A percentile compares a stretch with the other conserved stretches of the same genome.
phyloP scores from a whole-genome alignment of 371 early-diverging fungal genomes.

The Mucor ambiguus region DNA sequence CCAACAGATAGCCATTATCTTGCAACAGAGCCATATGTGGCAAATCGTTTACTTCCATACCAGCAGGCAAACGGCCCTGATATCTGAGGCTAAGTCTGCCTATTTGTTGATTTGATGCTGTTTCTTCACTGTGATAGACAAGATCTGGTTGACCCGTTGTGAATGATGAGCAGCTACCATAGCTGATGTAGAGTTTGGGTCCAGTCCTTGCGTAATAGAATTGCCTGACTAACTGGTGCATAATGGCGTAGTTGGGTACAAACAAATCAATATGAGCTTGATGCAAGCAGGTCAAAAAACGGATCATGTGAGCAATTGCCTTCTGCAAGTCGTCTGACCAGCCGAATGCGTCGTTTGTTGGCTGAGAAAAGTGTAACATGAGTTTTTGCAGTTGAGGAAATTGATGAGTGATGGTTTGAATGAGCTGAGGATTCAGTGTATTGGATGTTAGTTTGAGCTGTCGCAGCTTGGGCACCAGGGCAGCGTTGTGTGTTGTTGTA shows the following conservation, averaged over 20 bases:
- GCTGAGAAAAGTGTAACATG: constrained; percentile 5
- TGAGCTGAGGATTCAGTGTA: background rate
- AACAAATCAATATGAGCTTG: background rate
- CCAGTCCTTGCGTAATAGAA: background rate
- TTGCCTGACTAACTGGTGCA: background rate
- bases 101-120: background rate
- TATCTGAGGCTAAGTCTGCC: background rate
- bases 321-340: background rate
- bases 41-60: background rate
- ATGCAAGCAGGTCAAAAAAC: background rate
- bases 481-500: background rate
- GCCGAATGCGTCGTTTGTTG: background rate
- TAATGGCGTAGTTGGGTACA: background rate
- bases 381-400: background rate
- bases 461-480: background rate
- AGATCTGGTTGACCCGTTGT: constrained; percentile 1
- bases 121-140: background rate
- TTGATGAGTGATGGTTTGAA: background rate
- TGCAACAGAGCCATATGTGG: background rate
- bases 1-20: background rate
- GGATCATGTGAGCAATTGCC: background rate
- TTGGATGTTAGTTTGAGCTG: background rate
- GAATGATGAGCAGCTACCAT: constrained; percentile 3
- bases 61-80: background rate
- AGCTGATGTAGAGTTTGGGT: background rate